Evolutionary conservation across 805 yeast genomes (phyloP).

Genomic region (Saccharomycopsis sp.): DNA sequence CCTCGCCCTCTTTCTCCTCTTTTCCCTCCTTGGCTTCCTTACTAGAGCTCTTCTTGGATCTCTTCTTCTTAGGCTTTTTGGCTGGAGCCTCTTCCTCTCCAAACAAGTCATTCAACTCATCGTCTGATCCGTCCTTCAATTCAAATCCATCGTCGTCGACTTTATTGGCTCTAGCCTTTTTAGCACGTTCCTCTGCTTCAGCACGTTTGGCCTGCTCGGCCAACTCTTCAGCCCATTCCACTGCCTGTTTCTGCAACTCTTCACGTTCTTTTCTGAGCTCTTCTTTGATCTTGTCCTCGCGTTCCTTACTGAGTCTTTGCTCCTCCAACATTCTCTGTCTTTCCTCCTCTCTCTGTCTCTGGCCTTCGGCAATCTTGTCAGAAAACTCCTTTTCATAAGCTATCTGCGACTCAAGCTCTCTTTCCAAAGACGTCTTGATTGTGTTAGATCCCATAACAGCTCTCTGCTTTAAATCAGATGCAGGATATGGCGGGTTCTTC

Average conservation of each 20-base stretch:
- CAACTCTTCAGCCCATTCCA: slow-evolving; percentile 52
- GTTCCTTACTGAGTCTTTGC: slow-evolving; percentile 42
- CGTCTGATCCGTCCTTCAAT: slow-evolving; percentile 33
- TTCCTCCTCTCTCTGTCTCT: slow-evolving; percentile 55
- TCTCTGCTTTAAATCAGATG: slow-evolving; percentile 74
- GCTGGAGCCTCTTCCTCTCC: slow-evolving; percentile 21
- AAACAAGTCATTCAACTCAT: slow-evolving; percentile 27
- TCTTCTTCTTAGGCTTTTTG: slow-evolving; percentile 22
- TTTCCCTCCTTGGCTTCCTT: slow-evolving; percentile 15
- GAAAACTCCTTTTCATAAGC: slow-evolving; percentile 53
- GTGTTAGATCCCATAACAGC: slow-evolving; percentile 81
- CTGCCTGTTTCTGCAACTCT: slow-evolving; percentile 49
- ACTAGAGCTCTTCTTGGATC: not conserved
- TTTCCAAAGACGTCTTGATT: slow-evolving; percentile 61
- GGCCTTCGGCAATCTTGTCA: slow-evolving; percentile 66
- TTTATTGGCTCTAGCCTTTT: slow-evolving; percentile 28
- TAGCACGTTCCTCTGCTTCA: slow-evolving; percentile 29
- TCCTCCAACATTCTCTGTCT: slow-evolving; percentile 40
- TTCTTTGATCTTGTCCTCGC: slow-evolving; percentile 40
- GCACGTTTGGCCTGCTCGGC: slow-evolving; percentile 35
- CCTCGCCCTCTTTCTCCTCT: slow-evolving; percentile 29
- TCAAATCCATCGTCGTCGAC: slow-evolving; percentile 29
- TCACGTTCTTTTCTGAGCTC: slow-evolving; percentile 40
- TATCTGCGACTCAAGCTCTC: slow-evolving; percentile 64
- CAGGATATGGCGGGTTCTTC: slow-evolving; percentile 66